Evolutionary conservation across 306 rosid species (phyloP).

Genomic region (Begonia fuchsioides): DNA sequence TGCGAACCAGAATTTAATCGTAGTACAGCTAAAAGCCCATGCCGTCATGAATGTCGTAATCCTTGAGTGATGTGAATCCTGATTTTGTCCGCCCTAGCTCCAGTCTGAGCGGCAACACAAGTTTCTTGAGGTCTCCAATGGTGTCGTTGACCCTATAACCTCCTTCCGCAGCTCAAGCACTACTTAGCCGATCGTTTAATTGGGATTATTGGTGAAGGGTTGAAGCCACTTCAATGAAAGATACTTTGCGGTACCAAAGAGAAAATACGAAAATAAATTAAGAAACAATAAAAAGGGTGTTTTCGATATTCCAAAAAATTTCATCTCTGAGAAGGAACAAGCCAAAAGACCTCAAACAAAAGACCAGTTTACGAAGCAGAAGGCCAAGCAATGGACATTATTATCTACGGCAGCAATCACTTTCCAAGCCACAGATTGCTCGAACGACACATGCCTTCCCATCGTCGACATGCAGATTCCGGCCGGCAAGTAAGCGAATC

Average conservation of each 20-base stretch:
- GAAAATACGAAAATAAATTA: too few relatives aligned
- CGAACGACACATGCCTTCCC: constrained; percentile 78
- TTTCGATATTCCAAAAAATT: constrained; percentile 5
- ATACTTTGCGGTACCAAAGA: too few relatives aligned
- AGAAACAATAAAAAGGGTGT: too few relatives aligned
- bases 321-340: background rate
- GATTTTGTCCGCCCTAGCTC: constrained; percentile 34
- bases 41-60: constrained; percentile 2
- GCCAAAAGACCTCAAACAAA: constrained; percentile 46
- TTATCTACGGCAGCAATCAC: constrained; percentile 63
- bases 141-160: constrained; percentile 36
- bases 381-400: constrained; percentile 76
- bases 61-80: constrained; percentile 42
- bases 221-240: too few relatives aligned
- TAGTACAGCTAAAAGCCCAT: constrained; percentile 90
- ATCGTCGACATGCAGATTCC: constrained; percentile 92
- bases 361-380: constrained; percentile 89
- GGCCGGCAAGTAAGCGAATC: constrained; percentile 64
- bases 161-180: constrained; percentile 28
- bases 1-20: constrained; percentile 11
- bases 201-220: too few relatives aligned
- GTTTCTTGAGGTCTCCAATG: constrained; percentile 70
- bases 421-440: constrained; percentile 94
- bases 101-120: constrained; percentile 1
- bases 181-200: too few relatives aligned